Percentiles rank a stretch among this genome's conserved stretches.
These are phyloP conservation scores for Murraya koenigii DNA, from an alignment of 345 rosid genomes.

Conservation along the genomic window DNA sequence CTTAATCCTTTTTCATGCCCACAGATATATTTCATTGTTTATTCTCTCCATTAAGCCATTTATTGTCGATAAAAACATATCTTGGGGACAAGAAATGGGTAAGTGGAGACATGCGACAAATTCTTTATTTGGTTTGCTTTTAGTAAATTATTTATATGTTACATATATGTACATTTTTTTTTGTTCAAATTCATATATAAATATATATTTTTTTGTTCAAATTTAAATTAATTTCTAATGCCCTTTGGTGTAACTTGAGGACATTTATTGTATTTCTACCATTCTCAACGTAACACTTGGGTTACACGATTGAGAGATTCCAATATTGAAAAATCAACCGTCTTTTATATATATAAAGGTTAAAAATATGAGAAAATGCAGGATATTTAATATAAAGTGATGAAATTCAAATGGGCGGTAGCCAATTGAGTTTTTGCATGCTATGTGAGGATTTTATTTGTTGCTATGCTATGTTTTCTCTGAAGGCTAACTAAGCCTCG, in stretches of 20 bases:
- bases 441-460: not conserved
- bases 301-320: not conserved
- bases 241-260: not conserved
- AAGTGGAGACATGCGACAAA: conserved; percentile 19
- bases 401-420: not conserved
- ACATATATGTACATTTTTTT: not conserved
- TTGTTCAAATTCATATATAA: not conserved
- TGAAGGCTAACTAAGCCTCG: not conserved
- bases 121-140: not conserved
- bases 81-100: conserved; percentile 1
- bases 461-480: not conserved
- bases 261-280: not conserved
- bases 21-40: conserved; percentile 8
- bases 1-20: not conserved
- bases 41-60: not conserved
- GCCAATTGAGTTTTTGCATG: not conserved
- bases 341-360: not conserved
- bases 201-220: not conserved
- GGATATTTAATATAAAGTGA: not conserved
- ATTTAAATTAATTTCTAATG: conserved; percentile 1
- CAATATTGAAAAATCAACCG: not conserved
- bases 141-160: not conserved
- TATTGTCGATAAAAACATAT: conserved; percentile 5
- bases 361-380: not conserved
- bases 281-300: conserved; percentile 9